A percentile compares a stretch with the other conserved stretches of the same genome.
phyloP scores from a whole-genome alignment of 495 filamentous ascomycete genomes.

The Stereocaulon alpinum region DNA sequence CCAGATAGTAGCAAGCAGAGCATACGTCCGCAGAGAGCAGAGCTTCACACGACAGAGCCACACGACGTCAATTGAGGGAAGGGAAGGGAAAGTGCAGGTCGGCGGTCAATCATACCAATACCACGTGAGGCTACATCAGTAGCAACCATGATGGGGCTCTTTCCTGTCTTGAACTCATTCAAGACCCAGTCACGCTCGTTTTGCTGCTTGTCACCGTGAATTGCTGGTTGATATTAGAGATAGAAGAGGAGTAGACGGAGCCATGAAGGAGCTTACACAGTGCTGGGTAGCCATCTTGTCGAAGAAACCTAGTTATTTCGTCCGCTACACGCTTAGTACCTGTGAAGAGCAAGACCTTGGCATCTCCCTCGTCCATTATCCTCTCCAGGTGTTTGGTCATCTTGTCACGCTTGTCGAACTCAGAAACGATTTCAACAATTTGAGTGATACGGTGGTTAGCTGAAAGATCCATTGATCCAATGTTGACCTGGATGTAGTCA shows the following conservation, averaged over 20 bases:
- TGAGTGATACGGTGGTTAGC: conserved; percentile 98
- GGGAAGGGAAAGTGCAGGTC: conserved; percentile 38
- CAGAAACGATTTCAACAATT: conserved; percentile 88
- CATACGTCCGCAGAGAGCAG: conserved; percentile 76
- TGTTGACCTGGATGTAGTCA: conserved; percentile 98
- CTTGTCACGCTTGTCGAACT: conserved; percentile 93
- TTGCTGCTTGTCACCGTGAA: conserved; percentile 99
- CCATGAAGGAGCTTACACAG: conserved; percentile 57
- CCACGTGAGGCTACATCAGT: conserved; percentile 95
- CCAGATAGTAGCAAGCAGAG: conserved; percentile 70
- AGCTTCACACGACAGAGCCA: conserved; percentile 69
- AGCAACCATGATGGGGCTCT: conserved; percentile 81
- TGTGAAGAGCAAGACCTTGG: conserved; percentile 93
- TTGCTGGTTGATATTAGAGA: conserved; percentile 63
- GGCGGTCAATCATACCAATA: conserved; percentile 90
- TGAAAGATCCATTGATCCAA: conserved; percentile 91
- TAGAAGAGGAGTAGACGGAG: conserved; percentile 55
- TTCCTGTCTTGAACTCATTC: conserved; percentile 97
- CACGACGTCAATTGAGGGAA: conserved; percentile 49
- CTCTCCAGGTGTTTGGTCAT: conserved; percentile 98
- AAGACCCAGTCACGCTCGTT: conserved; percentile 99
- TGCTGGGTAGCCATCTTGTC: conserved; percentile 97
- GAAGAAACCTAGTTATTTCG: conserved; percentile 96
- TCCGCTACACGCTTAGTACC: conserved; percentile 98
- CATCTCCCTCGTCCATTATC: conserved; percentile 90